Evolutionary conservation across 176 grass and related monocot genomes (phyloP).

Genomic region (Paspalum vaginatum): DNA sequence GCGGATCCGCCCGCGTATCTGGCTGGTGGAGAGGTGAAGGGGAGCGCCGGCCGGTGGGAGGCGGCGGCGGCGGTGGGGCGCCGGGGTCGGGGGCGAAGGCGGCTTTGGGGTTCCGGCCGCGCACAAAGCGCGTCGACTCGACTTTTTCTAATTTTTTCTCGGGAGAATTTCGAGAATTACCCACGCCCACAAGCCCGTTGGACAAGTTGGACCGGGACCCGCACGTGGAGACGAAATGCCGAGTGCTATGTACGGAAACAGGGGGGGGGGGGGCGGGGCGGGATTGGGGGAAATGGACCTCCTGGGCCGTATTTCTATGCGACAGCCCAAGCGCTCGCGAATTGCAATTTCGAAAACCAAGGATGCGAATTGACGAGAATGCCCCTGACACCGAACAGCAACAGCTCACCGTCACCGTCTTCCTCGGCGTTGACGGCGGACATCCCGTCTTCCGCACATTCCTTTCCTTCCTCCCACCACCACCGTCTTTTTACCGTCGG

Average conservation of each 20-base stretch:
- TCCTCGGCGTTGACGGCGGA: background rate
- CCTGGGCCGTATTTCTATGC: background rate
- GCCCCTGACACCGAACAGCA: background rate
- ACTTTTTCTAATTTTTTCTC: conserved; percentile 6
- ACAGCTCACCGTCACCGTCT: background rate
- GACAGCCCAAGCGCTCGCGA: background rate
- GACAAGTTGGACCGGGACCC: conserved; percentile 31
- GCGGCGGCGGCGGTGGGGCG: conserved; percentile 1
- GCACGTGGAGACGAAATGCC: background rate
- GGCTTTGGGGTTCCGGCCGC: conserved; percentile 44
- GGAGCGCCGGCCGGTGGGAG: background rate
- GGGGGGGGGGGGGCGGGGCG: too few species aligned
- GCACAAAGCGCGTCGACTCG: conserved; percentile 45
- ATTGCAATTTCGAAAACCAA: background rate
- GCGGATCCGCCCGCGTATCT: conserved; percentile 10
- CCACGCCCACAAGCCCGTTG: conserved; percentile 1
- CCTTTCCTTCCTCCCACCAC: conserved; percentile 20
- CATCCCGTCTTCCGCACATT: background rate
- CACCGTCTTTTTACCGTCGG: background rate
- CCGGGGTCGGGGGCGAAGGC: conserved; percentile 27
- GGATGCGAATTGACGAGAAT: background rate
- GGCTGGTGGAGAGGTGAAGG: background rate
- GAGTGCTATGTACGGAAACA: too few species aligned
- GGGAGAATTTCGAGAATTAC: conserved; percentile 31
- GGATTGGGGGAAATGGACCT: too few species aligned